Evolutionary conservation across 2,329 filamentous ascomycete genomes (phyloP), one percentile per base, ranked within the genome.

Genomic region (Penicillium palitans): DNA sequence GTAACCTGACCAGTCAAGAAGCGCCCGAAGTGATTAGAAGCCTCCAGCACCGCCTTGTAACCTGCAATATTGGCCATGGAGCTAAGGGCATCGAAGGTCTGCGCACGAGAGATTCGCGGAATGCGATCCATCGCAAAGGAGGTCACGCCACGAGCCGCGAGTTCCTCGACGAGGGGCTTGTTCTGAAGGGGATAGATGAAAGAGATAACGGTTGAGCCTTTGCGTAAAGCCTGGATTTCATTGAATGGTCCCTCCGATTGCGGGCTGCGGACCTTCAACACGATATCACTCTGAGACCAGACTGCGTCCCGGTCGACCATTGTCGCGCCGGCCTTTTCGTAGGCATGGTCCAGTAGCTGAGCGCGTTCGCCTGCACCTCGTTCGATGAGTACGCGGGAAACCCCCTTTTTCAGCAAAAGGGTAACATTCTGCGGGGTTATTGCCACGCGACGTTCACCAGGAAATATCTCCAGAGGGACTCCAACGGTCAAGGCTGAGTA

Each of bases 41-140:
- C 92, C 74, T 96, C 91, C 44, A 96, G 79, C 1, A 96, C 90
- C 41, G 91, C 92, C 75, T 96, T 96, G 78, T 96, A 96, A 0
- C 92, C 92, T 24, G 91, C 90, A 77, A 96, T 96, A 68, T 96
- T 96, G 60, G 92, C 91, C 92, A 96, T 96, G 10, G 90, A 95
- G 73, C 90, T 92, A 52, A 96, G 81, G 0, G 91, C 91, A 75
- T 96, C 91, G 68, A 96, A 96, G 0, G 90, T 87, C 72, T 96
- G 92, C 1, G 92, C 91, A 47, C 92, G 85, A 1, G 91, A 96
- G 66, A 96, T 96, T 41, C 92, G 87, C 17, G 92, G 92, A 52
- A 96, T 89, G 86, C 93, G 89, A 71, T 96, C 92, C 91, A 96
- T 96, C 24, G 92, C 91, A 71, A 96, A 95, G 17, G 85, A 80